phyloP scores from a whole-genome alignment of 441 rosid genomes.

The Macaranga tanarius region DNA sequence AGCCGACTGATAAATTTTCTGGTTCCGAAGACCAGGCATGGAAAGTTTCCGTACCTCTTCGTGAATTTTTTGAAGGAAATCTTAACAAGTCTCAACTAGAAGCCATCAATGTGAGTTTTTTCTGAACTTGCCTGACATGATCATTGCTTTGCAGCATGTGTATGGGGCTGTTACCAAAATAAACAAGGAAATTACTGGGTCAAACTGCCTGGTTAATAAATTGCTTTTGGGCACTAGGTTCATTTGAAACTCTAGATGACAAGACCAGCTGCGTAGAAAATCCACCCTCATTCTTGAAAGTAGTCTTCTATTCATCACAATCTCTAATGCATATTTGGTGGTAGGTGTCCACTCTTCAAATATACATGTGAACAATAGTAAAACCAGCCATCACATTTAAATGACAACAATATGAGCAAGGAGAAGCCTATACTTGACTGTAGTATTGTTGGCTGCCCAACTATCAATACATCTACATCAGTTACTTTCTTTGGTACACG shows the following conservation, averaged over 20 bases:
- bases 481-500: not conserved
- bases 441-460: not conserved
- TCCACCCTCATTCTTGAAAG: not conserved
- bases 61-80: conserved; percentile 54
- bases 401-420: not conserved
- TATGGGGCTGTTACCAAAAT: conserved; percentile 3
- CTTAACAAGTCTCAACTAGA: conserved; percentile 80
- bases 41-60: conserved; percentile 71
- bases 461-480: not conserved
- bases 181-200: not conserved
- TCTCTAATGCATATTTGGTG: not conserved
- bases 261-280: not conserved
- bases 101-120: conserved; percentile 76
- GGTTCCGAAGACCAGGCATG: conserved; percentile 63
- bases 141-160: conserved; percentile 8
- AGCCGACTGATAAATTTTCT: conserved; percentile 50
- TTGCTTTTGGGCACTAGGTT: not conserved
- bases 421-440: not conserved
- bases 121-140: not conserved
- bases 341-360: not conserved
- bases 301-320: not conserved
- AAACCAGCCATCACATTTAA: not conserved
- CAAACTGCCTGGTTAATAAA: not conserved
- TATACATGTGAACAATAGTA: not conserved
- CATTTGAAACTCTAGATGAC: not conserved